Evolutionary conservation across 768 basidiomycete genomes (phyloP).

Genomic region (Auricularia heimuer): DNA sequence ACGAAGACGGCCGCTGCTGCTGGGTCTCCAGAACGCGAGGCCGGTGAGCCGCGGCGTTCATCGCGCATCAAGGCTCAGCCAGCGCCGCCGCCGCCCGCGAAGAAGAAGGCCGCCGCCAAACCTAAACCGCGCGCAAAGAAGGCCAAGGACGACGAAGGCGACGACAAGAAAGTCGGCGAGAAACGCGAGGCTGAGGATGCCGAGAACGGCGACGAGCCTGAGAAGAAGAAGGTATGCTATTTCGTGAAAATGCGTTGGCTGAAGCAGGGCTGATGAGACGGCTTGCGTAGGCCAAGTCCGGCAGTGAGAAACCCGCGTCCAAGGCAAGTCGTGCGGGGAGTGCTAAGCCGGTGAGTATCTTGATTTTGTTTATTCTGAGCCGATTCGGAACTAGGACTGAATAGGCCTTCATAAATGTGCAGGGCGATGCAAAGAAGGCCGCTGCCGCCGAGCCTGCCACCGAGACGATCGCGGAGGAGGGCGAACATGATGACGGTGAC

Average conservation of each 20-base stretch:
- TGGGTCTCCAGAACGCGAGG: conserved; percentile 21
- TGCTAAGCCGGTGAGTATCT: background rate
- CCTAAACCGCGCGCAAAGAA: conserved; percentile 33
- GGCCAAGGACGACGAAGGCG: conserved; percentile 22
- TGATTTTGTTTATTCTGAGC: background rate
- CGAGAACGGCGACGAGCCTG: conserved; percentile 4
- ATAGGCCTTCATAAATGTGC: background rate
- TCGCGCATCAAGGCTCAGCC: conserved; percentile 36
- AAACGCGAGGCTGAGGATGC: conserved; percentile 18
- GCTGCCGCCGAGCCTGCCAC: conserved; percentile 8
- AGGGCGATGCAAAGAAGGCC: conserved; percentile 5
- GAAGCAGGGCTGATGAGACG: background rate
- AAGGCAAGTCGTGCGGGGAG: conserved; percentile 4
- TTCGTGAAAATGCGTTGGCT: background rate
- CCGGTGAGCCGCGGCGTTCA: conserved; percentile 43
- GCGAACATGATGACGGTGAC: conserved; percentile 11
- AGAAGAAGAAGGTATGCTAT: conserved; percentile 4
- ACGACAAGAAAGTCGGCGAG: conserved; percentile 18
- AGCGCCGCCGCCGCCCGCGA: conserved; percentile 16
- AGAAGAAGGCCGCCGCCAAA: conserved; percentile 21
- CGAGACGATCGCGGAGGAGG: conserved; percentile 14
- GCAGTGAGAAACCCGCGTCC: background rate
- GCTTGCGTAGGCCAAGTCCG: background rate
- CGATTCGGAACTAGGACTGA: background rate
- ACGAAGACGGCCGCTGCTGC: conserved; percentile 9